These are phyloP conservation scores for Galeopsis tetrahit DNA, from an alignment of 257 asterid species.

Conservation along the genomic window DNA sequence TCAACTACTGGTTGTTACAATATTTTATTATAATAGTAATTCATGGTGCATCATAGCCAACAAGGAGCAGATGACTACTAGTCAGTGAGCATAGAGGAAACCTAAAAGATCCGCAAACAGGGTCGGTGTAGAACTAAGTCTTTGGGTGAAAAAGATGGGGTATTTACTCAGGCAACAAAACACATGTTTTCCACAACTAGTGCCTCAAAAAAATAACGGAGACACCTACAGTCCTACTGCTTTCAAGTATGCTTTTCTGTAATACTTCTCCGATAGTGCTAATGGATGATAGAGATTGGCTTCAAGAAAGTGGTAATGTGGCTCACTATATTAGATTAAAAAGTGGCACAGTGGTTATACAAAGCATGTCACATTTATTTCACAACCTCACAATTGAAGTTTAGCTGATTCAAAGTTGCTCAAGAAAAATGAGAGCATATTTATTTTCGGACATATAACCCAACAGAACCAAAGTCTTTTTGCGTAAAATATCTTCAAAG, in stretches of 20 bases:
- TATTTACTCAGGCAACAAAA: conserved; percentile 6
- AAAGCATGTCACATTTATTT: conserved; percentile 18
- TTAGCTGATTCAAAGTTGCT: conserved; percentile 10
- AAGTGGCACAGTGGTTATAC: neutral
- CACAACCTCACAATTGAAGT: conserved; percentile 6
- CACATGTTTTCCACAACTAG: neutral
- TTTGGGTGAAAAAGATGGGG: neutral
- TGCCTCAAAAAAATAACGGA: neutral
- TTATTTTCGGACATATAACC: neutral
- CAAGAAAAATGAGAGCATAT: conserved; percentile 1
- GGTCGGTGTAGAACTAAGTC: neutral
- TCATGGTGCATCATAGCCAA: conserved; percentile 4
- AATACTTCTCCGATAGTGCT: neutral
- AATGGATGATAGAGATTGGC: neutral
- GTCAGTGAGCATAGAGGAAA: conserved; percentile 6
- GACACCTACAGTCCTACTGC: neutral
- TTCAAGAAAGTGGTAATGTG: neutral
- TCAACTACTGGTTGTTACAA: neutral
- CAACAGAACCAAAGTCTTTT: neutral
- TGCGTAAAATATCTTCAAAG: neutral
- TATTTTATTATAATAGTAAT: neutral
- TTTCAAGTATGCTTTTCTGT: neutral
- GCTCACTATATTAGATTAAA: neutral
- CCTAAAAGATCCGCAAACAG: neutral
- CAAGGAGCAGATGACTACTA: conserved; percentile 22